A percentile compares a stretch with the other conserved stretches of the same genome.
phyloP scores from a whole-genome alignment of 306 rosid genomes.

The Prunus mume region DNA sequence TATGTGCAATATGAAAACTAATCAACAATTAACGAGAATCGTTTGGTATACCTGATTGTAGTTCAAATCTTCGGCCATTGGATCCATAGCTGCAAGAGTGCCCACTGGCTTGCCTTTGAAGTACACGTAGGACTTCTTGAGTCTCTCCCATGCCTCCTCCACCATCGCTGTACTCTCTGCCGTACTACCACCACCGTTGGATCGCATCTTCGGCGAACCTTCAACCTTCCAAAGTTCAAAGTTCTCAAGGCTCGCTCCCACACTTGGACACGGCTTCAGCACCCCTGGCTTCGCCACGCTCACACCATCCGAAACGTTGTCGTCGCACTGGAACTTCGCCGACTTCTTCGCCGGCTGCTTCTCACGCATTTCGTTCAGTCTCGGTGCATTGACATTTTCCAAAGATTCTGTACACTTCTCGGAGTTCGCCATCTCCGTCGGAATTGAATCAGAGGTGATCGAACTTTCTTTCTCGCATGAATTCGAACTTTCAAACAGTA shows the following conservation, averaged over 20 bases:
- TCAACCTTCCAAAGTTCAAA: not conserved
- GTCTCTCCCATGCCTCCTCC: constrained; percentile 32
- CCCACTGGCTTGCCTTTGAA: constrained; percentile 25
- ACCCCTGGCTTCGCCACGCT: not conserved
- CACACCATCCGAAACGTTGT: not conserved
- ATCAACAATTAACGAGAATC: not conserved
- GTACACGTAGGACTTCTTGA: constrained; percentile 12
- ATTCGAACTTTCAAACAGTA: not conserved
- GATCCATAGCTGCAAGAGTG: constrained; percentile 33
- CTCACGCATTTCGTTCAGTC: not conserved
- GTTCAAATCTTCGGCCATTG: constrained; percentile 20
- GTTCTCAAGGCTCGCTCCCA: not conserved
- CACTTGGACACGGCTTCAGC: not conserved
- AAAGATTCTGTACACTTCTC: not conserved
- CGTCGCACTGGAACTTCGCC: not conserved
- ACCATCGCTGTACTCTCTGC: constrained; percentile 15
- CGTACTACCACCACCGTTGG: not conserved
- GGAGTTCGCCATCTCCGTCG: not conserved
- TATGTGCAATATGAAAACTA: too few species aligned
- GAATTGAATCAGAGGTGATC: not conserved
- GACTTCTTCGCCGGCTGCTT: not conserved
- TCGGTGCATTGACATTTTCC: not conserved
- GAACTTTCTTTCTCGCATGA: not conserved
- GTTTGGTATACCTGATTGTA: constrained; percentile 26
- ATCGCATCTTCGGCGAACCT: not conserved